A percentile compares a stretch with the other conserved stretches of the same genome.
Conservation (phyloP, 2,329 filamentous ascomycete species). For the Fusarium udum region DNA sequence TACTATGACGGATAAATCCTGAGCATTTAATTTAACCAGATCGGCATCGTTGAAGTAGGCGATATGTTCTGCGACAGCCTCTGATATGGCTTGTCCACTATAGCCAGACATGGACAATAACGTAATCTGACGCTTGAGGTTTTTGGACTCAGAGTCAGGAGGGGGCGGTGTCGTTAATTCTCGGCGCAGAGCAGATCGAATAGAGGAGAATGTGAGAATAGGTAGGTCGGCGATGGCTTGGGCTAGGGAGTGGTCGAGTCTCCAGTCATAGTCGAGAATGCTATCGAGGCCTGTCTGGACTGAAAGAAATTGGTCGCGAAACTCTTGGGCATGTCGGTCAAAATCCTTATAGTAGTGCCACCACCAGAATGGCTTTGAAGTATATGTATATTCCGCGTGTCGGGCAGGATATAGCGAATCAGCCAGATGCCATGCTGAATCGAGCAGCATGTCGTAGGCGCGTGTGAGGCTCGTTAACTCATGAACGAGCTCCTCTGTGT, state of each 20-base stretch:
- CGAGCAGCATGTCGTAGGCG: slow-evolving; percentile 50
- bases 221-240: slow-evolving; percentile 50
- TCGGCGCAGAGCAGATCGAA: slow-evolving; percentile 43
- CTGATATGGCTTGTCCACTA: slow-evolving; percentile 50
- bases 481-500: slow-evolving; percentile 24
- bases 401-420: slow-evolving; percentile 49
- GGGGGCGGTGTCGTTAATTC: slow-evolving; percentile 45
- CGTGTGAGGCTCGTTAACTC: slow-evolving; percentile 35
- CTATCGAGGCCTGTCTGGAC: slow-evolving; percentile 42
- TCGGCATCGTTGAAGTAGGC: slow-evolving; percentile 72
- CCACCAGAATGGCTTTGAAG: slow-evolving; percentile 52
- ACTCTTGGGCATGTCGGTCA: slow-evolving; percentile 42
- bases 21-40: slow-evolving; percentile 73
- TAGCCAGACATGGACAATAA: slow-evolving; percentile 52
- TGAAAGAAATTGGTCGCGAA: slow-evolving; percentile 45
- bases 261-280: slow-evolving; percentile 45
- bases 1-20: slow-evolving; percentile 74
- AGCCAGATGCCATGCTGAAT: slow-evolving; percentile 50
- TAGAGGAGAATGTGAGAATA: slow-evolving; percentile 46
- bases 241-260: slow-evolving; percentile 46
- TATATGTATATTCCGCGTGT: slow-evolving; percentile 49
- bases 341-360: slow-evolving; percentile 52
- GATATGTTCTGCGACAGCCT: slow-evolving; percentile 67
- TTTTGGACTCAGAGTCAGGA: slow-evolving; percentile 45
- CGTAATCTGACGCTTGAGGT: slow-evolving; percentile 51